Percentiles rank a stretch among this genome's conserved stretches.
Conservation (phyloP, 2,329 filamentous ascomycete species). For the Epicoccum nigrum region DNA sequence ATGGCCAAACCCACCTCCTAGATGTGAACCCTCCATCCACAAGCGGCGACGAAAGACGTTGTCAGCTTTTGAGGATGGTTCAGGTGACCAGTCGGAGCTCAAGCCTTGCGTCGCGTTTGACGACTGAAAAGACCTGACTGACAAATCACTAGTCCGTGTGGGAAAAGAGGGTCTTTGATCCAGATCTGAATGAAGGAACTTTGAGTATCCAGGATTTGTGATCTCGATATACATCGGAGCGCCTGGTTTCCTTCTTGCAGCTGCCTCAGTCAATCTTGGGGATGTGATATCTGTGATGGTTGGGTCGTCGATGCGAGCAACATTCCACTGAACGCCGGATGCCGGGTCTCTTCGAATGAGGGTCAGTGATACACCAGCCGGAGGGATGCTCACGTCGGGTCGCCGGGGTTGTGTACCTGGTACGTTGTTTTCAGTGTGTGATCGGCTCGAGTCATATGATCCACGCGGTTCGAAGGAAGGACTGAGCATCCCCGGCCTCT, state of each 20-base stretch:
- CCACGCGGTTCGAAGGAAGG: constrained; percentile 30
- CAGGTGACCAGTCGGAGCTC: neutral
- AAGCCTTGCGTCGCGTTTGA: neutral
- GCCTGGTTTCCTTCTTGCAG: constrained; percentile 45
- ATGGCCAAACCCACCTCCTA: constrained; percentile 50
- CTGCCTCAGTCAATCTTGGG: constrained; percentile 42
- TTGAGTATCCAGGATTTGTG: constrained; percentile 64
- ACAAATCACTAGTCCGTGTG: constrained; percentile 25
- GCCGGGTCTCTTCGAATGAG: constrained; percentile 59
- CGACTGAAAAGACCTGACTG: constrained; percentile 17
- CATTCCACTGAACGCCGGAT: constrained; percentile 59
- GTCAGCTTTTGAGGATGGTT: constrained; percentile 9
- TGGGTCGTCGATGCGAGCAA: constrained; percentile 56
- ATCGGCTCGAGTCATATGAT: constrained; percentile 32
- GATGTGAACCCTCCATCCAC: constrained; percentile 55
- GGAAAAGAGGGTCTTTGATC: constrained; percentile 16
- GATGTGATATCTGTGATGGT: constrained; percentile 53
- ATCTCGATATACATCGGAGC: constrained; percentile 61
- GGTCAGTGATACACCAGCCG: constrained; percentile 46
- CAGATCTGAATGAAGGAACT: constrained; percentile 54
- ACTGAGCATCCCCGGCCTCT: constrained; percentile 22
- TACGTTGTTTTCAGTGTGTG: constrained; percentile 29
- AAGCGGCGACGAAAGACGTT: constrained; percentile 53
- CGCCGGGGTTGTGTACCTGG: constrained; percentile 30
- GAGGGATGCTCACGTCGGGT: constrained; percentile 23